phyloP scores from a whole-genome alignment of 73 alveolate species.

The Tetrahymena borealis region DNA sequence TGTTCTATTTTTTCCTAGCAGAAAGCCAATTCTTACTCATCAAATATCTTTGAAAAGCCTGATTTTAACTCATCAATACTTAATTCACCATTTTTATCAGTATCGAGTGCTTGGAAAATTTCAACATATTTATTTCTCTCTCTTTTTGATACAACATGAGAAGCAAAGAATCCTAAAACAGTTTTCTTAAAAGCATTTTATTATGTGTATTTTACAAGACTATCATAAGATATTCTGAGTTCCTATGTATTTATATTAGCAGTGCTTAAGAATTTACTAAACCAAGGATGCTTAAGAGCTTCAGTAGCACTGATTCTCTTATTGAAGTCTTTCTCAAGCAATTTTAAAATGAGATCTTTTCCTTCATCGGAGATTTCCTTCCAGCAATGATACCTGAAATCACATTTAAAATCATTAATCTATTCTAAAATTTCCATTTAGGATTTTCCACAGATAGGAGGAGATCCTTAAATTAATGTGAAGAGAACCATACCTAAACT shows the following conservation, averaged over 20 bases:
- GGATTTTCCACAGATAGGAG: not conserved
- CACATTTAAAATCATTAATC: not conserved
- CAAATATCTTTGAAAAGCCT: not conserved
- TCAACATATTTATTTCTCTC: not conserved
- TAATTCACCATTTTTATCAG: not conserved
- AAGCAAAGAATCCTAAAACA: not conserved
- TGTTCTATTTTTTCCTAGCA: not conserved
- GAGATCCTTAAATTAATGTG: not conserved
- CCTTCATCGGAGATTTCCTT: not conserved
- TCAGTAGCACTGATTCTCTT: conserved; percentile 6
- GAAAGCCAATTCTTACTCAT: not conserved
- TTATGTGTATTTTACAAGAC: not conserved
- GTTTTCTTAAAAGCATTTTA: not conserved
- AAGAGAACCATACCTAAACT: not conserved
- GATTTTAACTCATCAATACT: not conserved
- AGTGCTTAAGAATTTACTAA: not conserved
- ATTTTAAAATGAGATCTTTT: not conserved
- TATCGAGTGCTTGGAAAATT: not conserved
- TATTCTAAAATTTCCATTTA: not conserved
- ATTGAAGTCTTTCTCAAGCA: not conserved
- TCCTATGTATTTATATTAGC: not conserved
- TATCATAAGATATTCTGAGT: not conserved
- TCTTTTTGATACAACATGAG: not conserved
- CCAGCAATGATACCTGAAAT: not conserved
- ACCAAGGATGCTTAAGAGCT: conserved; percentile 7